Evolutionary conservation across 2,329 filamentous ascomycete genomes (phyloP), one percentile per base, ranked within the genome.

Genomic region (Incumbomyces lentus): DNA sequence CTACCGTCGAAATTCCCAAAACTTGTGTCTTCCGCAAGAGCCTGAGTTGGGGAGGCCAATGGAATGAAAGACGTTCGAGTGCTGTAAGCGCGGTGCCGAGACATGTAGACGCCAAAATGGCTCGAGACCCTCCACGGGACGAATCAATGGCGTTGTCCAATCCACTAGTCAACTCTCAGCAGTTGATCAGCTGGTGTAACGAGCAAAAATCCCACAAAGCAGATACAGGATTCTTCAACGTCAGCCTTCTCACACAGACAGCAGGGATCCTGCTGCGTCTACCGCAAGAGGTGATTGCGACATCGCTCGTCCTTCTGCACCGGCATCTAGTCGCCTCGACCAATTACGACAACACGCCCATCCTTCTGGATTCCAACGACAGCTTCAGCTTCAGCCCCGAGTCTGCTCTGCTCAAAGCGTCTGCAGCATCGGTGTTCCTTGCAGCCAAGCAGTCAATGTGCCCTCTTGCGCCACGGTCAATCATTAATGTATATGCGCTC

Each of bases 401-500:
- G 30, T 47, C 39, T 52, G 49, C 36, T 34, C 19, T 50, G 29
- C 60, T 92, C 84, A 82, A 92, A 62, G 75, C 84, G 44, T 94
- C 87, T 29, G 86, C 89, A 30, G 86, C 86, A 13, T 74, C 79
- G 1, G 66, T 96, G 43, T 96, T 87, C 68, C 73, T 95, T 43
- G 77, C 81, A 18, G 78, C 87, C 26, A 96, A 96, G 67, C 75
- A 92, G 48, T 87, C 88, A 18, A 78, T 86, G 2, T 73, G 78
- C 41, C 83, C 88, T 1, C 79, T 83, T 49, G 83, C 84, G 11
- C 79, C 86, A 1, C 81, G 88, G 54, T 88, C 88, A 54, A 70
- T 95, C 33, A 75, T 88, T 49, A 92, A 89, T 61, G 82, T 90
- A 49, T 95, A 93, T 65, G 75, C 79, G 33, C 94, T 90, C 64